A percentile compares a stretch with the other conserved stretches of the same genome.
Conservation (phyloP, 106 monocot species). For the Phalaenopsis aphrodite region DNA sequence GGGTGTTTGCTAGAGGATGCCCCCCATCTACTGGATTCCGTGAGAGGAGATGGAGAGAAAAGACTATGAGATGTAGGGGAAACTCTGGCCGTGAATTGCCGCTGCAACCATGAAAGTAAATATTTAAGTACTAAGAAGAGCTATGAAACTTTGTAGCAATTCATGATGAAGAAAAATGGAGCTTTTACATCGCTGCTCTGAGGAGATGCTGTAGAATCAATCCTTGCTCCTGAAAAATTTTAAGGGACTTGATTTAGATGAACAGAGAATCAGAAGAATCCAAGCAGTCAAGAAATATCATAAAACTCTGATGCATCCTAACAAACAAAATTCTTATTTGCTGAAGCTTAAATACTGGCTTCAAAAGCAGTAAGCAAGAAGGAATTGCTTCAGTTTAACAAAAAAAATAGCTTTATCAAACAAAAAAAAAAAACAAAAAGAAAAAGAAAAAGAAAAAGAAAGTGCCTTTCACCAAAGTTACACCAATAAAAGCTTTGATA, state of each 20-base stretch:
- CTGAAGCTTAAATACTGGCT: neutral
- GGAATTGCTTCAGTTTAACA: neutral
- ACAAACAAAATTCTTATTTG: neutral
- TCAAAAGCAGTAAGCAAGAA: neutral
- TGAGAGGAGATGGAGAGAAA: conserved; percentile 52
- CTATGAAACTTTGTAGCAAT: neutral
- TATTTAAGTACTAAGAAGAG: neutral
- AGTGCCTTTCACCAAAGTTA: neutral
- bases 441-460: neutral
- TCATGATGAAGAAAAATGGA: neutral
- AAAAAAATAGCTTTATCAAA: neutral
- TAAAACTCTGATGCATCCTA: neutral
- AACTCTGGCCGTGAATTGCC: conserved; percentile 21
- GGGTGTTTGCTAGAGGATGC: conserved; percentile 55
- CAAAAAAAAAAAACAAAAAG: neutral
- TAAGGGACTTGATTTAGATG: neutral
- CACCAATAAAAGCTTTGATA: neutral
- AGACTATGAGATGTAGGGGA: conserved; percentile 48
- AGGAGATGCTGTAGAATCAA: conserved; percentile 33
- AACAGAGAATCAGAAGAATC: neutral
- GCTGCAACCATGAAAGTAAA: conserved; percentile 27
- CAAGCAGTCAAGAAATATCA: neutral
- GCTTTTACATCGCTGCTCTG: conserved; percentile 42
- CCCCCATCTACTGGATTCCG: conserved; percentile 60
- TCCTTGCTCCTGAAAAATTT: conserved; percentile 49